Evolutionary conservation across 768 basidiomycete species (phyloP).

Genomic region (Amanita pallidorosea): DNA sequence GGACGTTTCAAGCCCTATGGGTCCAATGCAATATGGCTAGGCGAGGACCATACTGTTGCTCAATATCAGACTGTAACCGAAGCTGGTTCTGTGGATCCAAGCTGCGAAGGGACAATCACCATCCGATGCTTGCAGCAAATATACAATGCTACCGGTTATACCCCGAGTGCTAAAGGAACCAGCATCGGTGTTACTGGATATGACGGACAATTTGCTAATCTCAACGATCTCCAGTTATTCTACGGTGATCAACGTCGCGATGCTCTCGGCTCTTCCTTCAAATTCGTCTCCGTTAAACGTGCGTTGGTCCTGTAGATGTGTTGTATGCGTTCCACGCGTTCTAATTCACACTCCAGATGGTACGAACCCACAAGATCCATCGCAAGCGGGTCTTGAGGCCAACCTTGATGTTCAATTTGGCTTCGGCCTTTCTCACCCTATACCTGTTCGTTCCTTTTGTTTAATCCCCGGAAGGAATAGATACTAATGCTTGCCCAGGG

Average conservation of each 20-base stretch:
- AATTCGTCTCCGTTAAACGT: slow-evolving; percentile 49
- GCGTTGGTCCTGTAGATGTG: neutral
- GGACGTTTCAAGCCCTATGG: slow-evolving; percentile 35
- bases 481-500: slow-evolving; percentile 15
- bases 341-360: slow-evolving; percentile 31
- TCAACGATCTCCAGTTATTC: slow-evolving; percentile 38
- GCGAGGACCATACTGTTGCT: slow-evolving; percentile 12
- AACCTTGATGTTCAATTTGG: slow-evolving; percentile 55
- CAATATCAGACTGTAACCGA: slow-evolving; percentile 12
- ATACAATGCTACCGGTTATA: slow-evolving; percentile 40
- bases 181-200: slow-evolving; percentile 44
- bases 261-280: slow-evolving; percentile 39
- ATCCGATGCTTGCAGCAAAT: slow-evolving; percentile 41
- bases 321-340: neutral
- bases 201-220: slow-evolving; percentile 40
- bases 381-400: slow-evolving; percentile 48
- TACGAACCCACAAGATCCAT: slow-evolving; percentile 39
- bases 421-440: slow-evolving; percentile 50
- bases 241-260: slow-evolving; percentile 32
- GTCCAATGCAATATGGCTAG: slow-evolving; percentile 26
- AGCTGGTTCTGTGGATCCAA: slow-evolving; percentile 33
- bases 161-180: slow-evolving; percentile 31
- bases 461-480: neutral
- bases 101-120: slow-evolving; percentile 39
- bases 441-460: slow-evolving; percentile 22